These are phyloP conservation scores for Grosmannia clavigera DNA, from an alignment of 2,329 filamentous ascomycete genomes.

Conservation along the genomic window DNA sequence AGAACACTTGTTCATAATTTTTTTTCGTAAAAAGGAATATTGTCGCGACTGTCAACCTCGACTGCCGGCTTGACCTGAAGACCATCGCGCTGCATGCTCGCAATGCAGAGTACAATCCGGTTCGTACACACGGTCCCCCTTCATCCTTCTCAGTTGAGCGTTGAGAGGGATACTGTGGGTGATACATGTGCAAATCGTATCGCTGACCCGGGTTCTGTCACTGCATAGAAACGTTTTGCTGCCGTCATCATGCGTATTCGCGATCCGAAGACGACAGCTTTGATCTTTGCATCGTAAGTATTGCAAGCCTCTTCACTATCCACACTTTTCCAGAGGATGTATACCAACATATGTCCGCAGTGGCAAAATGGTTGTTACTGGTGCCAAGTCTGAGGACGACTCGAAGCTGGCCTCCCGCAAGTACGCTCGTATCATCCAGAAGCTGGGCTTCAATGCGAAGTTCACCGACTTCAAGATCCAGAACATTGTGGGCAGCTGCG, in stretches of 20 bases:
- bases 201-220: neutral
- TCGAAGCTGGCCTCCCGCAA: slow-evolving; percentile 94
- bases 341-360: slow-evolving; percentile 27
- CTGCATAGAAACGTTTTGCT: slow-evolving; percentile 66
- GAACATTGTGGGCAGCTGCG: slow-evolving; percentile 97
- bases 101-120: slow-evolving; percentile 95
- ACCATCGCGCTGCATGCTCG: slow-evolving; percentile 96
- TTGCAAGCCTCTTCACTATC: neutral
- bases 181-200: neutral
- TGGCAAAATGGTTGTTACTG: slow-evolving; percentile 99
- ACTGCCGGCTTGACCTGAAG: slow-evolving; percentile 96
- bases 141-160: neutral
- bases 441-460: slow-evolving; percentile 98
- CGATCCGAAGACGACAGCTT: slow-evolving; percentile 93
- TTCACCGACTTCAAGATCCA: slow-evolving; percentile 99
- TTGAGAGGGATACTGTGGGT: neutral
- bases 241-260: slow-evolving; percentile 99
- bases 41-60: slow-evolving; percentile 96
- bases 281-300: slow-evolving; percentile 65
- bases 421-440: slow-evolving; percentile 98
- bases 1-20: slow-evolving; percentile 12
- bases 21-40: slow-evolving; percentile 63
- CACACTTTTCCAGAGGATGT: neutral
- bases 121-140: slow-evolving; percentile 10
- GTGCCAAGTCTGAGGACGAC: slow-evolving; percentile 95